phyloP scores from a whole-genome alignment of 2,329 filamentous ascomycete species.

The Aureobasidium subglaciale region DNA sequence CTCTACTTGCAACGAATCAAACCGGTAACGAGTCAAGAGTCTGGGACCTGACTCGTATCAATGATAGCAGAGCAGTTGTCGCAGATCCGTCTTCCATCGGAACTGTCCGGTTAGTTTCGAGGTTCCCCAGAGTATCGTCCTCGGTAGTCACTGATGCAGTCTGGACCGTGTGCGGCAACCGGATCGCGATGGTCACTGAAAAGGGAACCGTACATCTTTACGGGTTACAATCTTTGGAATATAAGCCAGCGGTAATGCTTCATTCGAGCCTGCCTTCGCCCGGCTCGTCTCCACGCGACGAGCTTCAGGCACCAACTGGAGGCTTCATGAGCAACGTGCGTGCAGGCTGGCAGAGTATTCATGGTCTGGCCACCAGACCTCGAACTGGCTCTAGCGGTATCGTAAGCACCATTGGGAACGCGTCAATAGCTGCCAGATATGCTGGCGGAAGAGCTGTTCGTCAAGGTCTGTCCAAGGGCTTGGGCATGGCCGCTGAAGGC shows the following conservation, averaged over 20 bases:
- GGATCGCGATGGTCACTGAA: slow-evolving; percentile 82
- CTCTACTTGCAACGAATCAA: slow-evolving; percentile 69
- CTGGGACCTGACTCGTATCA: slow-evolving; percentile 66
- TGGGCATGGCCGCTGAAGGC: slow-evolving; percentile 62
- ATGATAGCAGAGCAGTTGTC: slow-evolving; percentile 33
- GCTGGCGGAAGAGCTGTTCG: slow-evolving; percentile 62
- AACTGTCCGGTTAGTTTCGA: slow-evolving; percentile 50
- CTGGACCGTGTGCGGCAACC: slow-evolving; percentile 79
- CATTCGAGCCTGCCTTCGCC: slow-evolving; percentile 15
- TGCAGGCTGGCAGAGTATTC: slow-evolving; percentile 26
- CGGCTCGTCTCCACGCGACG: slow-evolving; percentile 16
- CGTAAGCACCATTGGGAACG: slow-evolving; percentile 32
- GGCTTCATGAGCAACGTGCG: slow-evolving; percentile 18
- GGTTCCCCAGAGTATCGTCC: slow-evolving; percentile 86
- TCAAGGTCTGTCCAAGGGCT: slow-evolving; percentile 65
- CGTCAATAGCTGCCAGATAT: slow-evolving; percentile 47
- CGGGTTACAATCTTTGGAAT: slow-evolving; percentile 28
- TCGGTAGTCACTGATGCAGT: slow-evolving; percentile 84
- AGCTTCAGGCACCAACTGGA: slow-evolving; percentile 1
- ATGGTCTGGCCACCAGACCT: slow-evolving; percentile 59
- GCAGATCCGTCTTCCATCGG: slow-evolving; percentile 33
- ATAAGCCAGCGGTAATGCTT: slow-evolving; percentile 1
- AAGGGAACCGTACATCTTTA: slow-evolving; percentile 93
- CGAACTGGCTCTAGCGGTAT: slow-evolving; percentile 25
- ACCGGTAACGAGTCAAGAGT: slow-evolving; percentile 79